Conservation (phyloP, 2,329 filamentous ascomycete genomes). For the Simplicillium sp. region DNA sequence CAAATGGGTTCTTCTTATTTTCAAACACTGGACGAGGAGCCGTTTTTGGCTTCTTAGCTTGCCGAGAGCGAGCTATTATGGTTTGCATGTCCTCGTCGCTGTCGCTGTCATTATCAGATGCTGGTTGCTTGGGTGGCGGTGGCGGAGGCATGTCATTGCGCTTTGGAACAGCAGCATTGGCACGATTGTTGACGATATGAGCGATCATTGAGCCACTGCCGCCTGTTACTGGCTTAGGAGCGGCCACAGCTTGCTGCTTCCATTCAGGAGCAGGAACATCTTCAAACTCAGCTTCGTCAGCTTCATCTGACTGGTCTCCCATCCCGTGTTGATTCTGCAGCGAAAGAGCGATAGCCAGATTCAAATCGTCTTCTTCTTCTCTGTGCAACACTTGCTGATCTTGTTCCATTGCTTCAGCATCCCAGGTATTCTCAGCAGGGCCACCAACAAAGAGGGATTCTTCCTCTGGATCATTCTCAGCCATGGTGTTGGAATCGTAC, state of each 20-base stretch:
- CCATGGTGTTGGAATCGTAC: slow-evolving; percentile 11
- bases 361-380: slow-evolving; percentile 54
- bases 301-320: slow-evolving; percentile 19
- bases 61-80: slow-evolving; percentile 63
- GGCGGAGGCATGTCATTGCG: slow-evolving; percentile 16
- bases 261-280: slow-evolving; percentile 43
- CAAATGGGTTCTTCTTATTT: slow-evolving; percentile 55
- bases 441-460: slow-evolving; percentile 39
- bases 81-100: slow-evolving; percentile 74
- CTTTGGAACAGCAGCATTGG: slow-evolving; percentile 49
- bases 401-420: slow-evolving; percentile 14
- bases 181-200: slow-evolving; percentile 64
- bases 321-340: slow-evolving; percentile 52
- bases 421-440: slow-evolving; percentile 13
- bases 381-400: slow-evolving; percentile 26
- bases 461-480: slow-evolving; percentile 18
- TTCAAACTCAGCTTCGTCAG: slow-evolving; percentile 34
- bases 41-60: slow-evolving; percentile 36
- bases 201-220: slow-evolving; percentile 55
- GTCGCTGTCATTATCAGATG: slow-evolving; percentile 43
- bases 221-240: slow-evolving; percentile 39
- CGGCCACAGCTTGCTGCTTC: slow-evolving; percentile 42
- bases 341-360: slow-evolving; percentile 76
- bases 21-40: slow-evolving; percentile 28
- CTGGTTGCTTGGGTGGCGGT: slow-evolving; percentile 7